These are phyloP conservation scores for Pythium biforme DNA, from an alignment of 352 stramenopile genomes.

Conservation along the genomic window DNA sequence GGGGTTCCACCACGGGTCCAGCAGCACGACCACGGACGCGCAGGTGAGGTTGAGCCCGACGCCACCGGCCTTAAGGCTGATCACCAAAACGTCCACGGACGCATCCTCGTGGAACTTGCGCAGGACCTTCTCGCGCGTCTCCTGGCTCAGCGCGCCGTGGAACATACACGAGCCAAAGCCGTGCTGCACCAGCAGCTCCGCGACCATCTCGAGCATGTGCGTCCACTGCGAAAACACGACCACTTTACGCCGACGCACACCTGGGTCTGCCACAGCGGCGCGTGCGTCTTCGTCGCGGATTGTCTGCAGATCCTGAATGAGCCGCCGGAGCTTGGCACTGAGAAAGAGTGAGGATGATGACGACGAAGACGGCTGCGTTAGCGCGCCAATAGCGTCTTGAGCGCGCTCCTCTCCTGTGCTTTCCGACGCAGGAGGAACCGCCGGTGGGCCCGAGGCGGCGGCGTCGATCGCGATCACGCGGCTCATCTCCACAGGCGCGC, in stretches of 20 bases:
- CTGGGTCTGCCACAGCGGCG: not conserved
- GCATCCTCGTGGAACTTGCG: constrained; percentile 57
- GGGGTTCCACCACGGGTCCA: constrained; percentile 94
- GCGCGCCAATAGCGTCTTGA: not conserved
- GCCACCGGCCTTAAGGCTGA: constrained; percentile 88
- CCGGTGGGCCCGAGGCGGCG: not conserved
- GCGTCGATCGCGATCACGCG: constrained; percentile 53
- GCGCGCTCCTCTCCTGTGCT: not conserved
- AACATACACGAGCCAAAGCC: constrained; percentile 64
- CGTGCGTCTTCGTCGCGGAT: constrained; percentile 54
- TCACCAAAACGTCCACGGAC: constrained; percentile 71
- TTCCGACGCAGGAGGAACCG: not conserved
- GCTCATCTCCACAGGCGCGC: constrained; percentile 51
- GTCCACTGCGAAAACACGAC: constrained; percentile 92
- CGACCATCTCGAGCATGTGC: constrained; percentile 85
- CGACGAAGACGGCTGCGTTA: no score
- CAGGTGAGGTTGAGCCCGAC: constrained; percentile 90
- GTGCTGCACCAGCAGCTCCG: constrained; percentile 45
- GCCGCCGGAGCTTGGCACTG: constrained; percentile 68
- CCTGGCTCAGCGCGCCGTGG: constrained; percentile 69
- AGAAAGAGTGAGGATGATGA: constrained; percentile 38
- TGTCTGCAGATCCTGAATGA: constrained; percentile 58
- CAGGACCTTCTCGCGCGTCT: constrained; percentile 70
- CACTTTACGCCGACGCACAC: constrained; percentile 70
- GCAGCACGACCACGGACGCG: constrained; percentile 86